Evolutionary conservation across 2,329 filamentous ascomycete genomes (phyloP), one percentile per base, ranked within the genome.

Genomic region (Alternaria tenuissima): DNA sequence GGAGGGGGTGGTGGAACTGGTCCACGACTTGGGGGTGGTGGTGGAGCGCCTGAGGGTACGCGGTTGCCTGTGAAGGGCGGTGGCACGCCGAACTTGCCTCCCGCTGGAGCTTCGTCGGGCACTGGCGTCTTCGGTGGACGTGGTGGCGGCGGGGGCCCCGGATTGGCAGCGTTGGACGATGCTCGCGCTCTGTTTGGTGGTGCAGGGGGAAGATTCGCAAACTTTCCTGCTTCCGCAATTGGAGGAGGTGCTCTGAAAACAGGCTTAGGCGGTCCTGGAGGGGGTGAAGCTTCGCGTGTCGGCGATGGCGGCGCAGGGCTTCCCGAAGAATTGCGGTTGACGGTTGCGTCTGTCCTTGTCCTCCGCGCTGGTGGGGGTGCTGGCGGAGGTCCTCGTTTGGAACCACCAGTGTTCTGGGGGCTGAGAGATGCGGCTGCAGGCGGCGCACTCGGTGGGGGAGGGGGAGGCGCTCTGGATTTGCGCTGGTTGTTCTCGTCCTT

Each of bases 181-280:
- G 85, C 85, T 66, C 84, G 76, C 59, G 81, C 76, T 72, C 84
- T 78, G 73, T 82, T 69, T 77, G 85, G 75, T 56, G 79, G 80
- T 32, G 78, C 72, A 12, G 82, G 75, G 20, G 82, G 83, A 57
- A 83, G 81, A 30, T 82, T 78, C 4, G 91, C 93, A 74, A 88
- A 95, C 79, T 92, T 96, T 38, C 95, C 95, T 59, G 95, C 95
- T 77, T 97, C 94, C 56, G 92, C 88, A 61, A 98, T 81, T 3
- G 94, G 92, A 34, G 95, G 95, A 46, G 95, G 95, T 8, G 92
- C 94, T 66, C 89, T 86, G 81, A 96, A 98, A 69, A 85, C 86
- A 8, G 88, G 87, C 52, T 89, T 86, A 22, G 88, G 86, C 9
- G 85, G 85, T 0, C 72, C 74, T 26, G 80, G 78, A 20, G 89